Percentiles rank a stretch among this genome's conserved stretches.
phyloP scores from a whole-genome alignment of 2,329 filamentous ascomycete species.

The Monosporascus ibericus region DNA sequence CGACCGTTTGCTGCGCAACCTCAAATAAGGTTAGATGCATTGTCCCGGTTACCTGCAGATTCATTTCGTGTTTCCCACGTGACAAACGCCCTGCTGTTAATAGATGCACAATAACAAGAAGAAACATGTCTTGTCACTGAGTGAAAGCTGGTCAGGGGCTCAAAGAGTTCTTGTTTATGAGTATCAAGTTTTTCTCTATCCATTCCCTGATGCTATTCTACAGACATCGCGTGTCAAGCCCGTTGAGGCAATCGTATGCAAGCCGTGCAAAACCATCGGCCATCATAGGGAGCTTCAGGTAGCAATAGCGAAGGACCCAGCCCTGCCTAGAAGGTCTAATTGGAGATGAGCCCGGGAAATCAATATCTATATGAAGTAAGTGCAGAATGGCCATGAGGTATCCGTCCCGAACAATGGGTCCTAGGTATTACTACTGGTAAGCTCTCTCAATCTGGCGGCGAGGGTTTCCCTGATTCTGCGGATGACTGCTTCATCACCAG shows the following conservation, averaged over 20 bases:
- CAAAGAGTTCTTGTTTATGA: background rate
- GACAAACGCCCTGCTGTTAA: constrained; percentile 25
- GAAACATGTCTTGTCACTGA: constrained; percentile 11
- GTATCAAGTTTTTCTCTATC: background rate
- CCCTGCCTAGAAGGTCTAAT: background rate
- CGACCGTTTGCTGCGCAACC: constrained; percentile 26
- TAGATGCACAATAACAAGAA: constrained; percentile 9
- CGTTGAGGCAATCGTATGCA: background rate
- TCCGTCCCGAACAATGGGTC: background rate
- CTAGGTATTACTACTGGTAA: constrained; percentile 2
- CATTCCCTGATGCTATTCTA: background rate
- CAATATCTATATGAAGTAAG: background rate
- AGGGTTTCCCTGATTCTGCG: constrained; percentile 6
- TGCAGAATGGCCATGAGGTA: background rate
- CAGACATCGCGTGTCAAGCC: background rate
- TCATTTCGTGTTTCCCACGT: constrained; percentile 32
- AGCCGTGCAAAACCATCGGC: background rate
- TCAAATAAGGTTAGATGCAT: constrained; percentile 32
- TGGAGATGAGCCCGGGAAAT: background rate
- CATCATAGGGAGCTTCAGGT: background rate
- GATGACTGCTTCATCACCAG: constrained; percentile 1
- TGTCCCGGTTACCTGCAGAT: constrained; percentile 30
- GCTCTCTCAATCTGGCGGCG: constrained; percentile 6
- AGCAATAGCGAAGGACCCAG: background rate
- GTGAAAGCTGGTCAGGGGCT: background rate